A percentile compares a stretch with the other conserved stretches of the same genome.
phyloP scores from a whole-genome alignment of 257 asterid species.

The Solanum commersonii region DNA sequence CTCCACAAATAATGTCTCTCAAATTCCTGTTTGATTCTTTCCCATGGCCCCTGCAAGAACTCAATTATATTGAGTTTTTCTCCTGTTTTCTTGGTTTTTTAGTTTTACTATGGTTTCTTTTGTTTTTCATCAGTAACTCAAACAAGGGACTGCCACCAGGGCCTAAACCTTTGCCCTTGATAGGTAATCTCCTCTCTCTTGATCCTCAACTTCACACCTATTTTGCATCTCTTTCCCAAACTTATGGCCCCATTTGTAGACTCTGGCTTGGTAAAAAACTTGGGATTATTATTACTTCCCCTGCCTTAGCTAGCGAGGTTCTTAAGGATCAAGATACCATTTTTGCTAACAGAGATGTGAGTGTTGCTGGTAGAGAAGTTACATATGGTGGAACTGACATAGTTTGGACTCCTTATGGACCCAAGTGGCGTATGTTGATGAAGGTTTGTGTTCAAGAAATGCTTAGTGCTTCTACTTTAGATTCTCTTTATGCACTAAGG shows the following conservation, averaged over 20 bases:
- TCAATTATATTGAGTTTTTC: not conserved
- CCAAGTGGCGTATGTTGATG: slow-evolving; percentile 75
- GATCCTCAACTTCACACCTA: slow-evolving; percentile 66
- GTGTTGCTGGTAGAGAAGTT: slow-evolving; percentile 41
- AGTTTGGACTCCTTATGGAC: slow-evolving; percentile 60
- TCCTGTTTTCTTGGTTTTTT: slow-evolving; percentile 11
- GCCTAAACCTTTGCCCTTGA: slow-evolving; percentile 40
- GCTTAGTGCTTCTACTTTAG: slow-evolving; percentile 36
- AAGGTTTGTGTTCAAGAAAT: slow-evolving; percentile 50
- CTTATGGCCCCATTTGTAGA: slow-evolving; percentile 49
- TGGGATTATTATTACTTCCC: slow-evolving; percentile 48
- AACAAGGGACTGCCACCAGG: slow-evolving; percentile 37
- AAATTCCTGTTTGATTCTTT: not conserved
- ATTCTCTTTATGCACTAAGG: slow-evolving; percentile 37
- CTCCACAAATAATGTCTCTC: not conserved
- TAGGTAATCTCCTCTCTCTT: slow-evolving; percentile 55
- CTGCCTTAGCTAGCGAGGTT: slow-evolving; percentile 39
- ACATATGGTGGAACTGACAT: slow-evolving; percentile 61
- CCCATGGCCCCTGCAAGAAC: not conserved
- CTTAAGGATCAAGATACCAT: slow-evolving; percentile 50
- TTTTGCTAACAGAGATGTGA: slow-evolving; percentile 67
- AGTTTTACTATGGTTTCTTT: slow-evolving; percentile 17
- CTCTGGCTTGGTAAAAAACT: slow-evolving; percentile 43
- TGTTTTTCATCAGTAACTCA: slow-evolving; percentile 1
- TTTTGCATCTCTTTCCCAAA: slow-evolving; percentile 28